Base-by-base conservation (phyloP, 208 protist species). In the Angomonas ambiguus region DNA sequence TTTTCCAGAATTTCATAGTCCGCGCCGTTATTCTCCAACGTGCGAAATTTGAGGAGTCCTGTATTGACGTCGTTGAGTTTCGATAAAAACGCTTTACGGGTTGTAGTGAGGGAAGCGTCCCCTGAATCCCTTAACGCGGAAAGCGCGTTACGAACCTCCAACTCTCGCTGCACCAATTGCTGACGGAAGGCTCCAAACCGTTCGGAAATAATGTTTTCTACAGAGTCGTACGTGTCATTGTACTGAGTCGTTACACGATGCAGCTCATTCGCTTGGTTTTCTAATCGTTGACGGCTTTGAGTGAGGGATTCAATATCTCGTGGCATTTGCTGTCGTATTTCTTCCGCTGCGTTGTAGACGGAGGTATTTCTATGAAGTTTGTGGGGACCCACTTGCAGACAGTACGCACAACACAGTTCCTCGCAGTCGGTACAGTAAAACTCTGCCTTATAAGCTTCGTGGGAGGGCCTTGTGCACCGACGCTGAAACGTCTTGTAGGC, bases 361-460 rank as follows among this genome's bases (percentile, higher is more conserved):
- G 51, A 53, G 11, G 74, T 71, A 57, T 79, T 87, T n/a, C 61
- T 65, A 66, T 94, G 88, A 28, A 81, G 72, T 32, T 74, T 76
- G 63, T 94, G 88, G 5, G 83, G 82, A 0, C 85, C 88, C 1
- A 88, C 79, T 51, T 87, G 83, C 13, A 94, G 78, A 67, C 88
- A 94, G 72, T 94, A 92, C n/a, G 88, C 88, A 64, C 88, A 94
- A 63, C 88, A 94, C 24, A 94, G 53, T 48, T 85, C 76, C 20
- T 77, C 81, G 60, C 88, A 94, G 32, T 76, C 62, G 3, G 59
- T 41, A 51, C 88, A 94, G 74, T 78, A 94, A 68, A 94, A 94
- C 76, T 92, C 85, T 11, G 79, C 77, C 25, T 79, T 74, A 61
- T 94, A 92, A 69, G 89, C 88, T 57, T 92, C 85, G 48, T 94